These are phyloP conservation scores for Xylariaceae sp. DNA, from an alignment of 2,329 filamentous ascomycete species.

Conservation along the genomic window DNA sequence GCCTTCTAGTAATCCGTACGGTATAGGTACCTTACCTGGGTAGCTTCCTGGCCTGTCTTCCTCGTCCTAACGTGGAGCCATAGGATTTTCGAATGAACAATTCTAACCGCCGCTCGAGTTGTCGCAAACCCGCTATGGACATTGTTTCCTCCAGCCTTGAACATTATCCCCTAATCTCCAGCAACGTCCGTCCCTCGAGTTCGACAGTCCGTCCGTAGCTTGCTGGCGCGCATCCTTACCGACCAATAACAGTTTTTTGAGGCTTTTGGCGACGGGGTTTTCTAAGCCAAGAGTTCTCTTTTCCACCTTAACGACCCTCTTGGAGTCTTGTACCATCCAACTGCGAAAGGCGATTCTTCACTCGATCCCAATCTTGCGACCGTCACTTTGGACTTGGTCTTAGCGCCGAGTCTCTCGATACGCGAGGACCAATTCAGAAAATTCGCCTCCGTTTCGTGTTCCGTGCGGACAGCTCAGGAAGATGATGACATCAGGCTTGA, in stretches of 20 bases:
- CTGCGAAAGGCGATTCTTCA: not conserved
- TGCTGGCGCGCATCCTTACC: conserved; percentile 14
- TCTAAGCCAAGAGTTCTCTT: not conserved
- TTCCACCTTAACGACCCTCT: not conserved
- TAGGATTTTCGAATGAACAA: conserved; percentile 10
- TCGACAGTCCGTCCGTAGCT: not conserved
- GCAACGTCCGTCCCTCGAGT: not conserved
- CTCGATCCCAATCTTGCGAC: not conserved
- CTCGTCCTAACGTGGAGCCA: not conserved
- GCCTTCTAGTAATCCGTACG: too few species aligned
- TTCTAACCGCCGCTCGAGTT: not conserved
- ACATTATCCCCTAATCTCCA: conserved; percentile 14
- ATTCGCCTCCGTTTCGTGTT: not conserved
- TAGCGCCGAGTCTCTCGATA: not conserved
- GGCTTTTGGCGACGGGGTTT: not conserved
- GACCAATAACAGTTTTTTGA: conserved; percentile 6
- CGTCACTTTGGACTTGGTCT: not conserved
- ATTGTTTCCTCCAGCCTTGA: conserved; percentile 13
- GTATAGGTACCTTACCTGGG: not conserved
- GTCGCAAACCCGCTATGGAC: conserved; percentile 13
- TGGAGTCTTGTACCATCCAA: not conserved
- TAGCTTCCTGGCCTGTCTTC: not conserved
- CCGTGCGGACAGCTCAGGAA: not conserved
- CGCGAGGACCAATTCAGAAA: not conserved
- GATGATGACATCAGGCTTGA: conserved; percentile 27